Percentiles rank a stretch among this genome's conserved stretches.
Evolutionary conservation across 495 filamentous ascomycete species (phyloP).

Genomic region (Penicillium cosmopolitanum): DNA sequence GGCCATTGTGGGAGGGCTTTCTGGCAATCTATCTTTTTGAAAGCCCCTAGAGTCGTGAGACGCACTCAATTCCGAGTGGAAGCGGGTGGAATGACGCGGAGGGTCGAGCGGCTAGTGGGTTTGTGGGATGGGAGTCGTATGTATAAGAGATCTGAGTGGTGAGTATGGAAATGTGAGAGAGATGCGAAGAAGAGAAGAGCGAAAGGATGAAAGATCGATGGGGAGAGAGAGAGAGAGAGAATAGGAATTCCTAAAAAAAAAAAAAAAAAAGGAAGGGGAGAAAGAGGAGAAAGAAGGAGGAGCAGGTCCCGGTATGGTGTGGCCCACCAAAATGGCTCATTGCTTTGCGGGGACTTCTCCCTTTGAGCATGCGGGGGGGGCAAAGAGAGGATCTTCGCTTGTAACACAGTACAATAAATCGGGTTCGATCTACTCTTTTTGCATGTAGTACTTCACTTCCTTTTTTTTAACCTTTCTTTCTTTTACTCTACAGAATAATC

Average conservation of each 20-base stretch:
- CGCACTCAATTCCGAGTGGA: conserved; percentile 32
- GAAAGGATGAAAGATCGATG: conserved; percentile 15
- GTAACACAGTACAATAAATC: conserved; percentile 14
- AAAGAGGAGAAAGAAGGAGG: conserved; percentile 27
- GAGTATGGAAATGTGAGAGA: conserved; percentile 12
- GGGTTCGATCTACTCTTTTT: neutral
- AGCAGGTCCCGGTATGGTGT: conserved; percentile 31
- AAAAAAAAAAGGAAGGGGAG: conserved; percentile 26
- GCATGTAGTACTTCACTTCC: too few species aligned
- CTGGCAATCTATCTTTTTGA: conserved; percentile 40
- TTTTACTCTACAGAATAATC: too few species aligned
- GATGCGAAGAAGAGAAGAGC: conserved; percentile 17
- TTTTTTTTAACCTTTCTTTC: neutral
- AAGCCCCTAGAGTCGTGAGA: conserved; percentile 31
- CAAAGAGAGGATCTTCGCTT: conserved; percentile 21
- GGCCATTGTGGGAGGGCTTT: conserved; percentile 44
- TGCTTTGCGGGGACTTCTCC: conserved; percentile 37
- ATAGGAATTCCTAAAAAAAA: conserved; percentile 19
- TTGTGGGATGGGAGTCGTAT: conserved; percentile 9
- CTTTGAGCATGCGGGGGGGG: conserved; percentile 39
- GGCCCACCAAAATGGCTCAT: conserved; percentile 39
- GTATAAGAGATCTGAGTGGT: conserved; percentile 9
- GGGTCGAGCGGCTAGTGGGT: conserved; percentile 18
- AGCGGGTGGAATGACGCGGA: conserved; percentile 29
- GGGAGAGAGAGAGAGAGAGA: conserved; percentile 14